A percentile compares a stretch with the other conserved stretches of the same genome.
Evolutionary conservation across 352 stramenopile species (phyloP).

Genomic region (Globisporangium viniferum): DNA sequence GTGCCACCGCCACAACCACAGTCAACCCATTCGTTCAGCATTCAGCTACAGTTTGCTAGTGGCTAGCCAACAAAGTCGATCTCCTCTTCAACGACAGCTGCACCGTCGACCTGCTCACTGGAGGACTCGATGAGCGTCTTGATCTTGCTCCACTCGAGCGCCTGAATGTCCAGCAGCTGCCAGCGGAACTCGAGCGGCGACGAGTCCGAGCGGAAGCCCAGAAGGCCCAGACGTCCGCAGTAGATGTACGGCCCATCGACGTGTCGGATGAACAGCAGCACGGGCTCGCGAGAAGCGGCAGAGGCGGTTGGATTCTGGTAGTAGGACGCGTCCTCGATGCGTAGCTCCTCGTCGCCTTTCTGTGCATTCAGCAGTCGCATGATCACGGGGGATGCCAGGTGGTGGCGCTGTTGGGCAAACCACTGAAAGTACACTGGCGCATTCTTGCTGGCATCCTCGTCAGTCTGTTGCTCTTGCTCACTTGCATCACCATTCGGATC

Average conservation of each 20-base stretch:
- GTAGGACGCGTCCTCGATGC: slow-evolving; percentile 30
- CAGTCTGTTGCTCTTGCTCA: neutral
- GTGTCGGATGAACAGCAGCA: slow-evolving; percentile 59
- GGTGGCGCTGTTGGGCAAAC: slow-evolving; percentile 40
- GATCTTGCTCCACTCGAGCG: slow-evolving; percentile 26
- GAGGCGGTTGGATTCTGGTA: slow-evolving; percentile 4
- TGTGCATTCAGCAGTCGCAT: slow-evolving; percentile 25
- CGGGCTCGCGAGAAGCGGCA: slow-evolving; percentile 14
- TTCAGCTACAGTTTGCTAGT: neutral
- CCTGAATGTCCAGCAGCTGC: slow-evolving; percentile 50
- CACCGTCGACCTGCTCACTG: slow-evolving; percentile 8
- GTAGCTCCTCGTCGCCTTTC: slow-evolving; percentile 27
- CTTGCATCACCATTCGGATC: neutral
- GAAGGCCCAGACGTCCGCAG: slow-evolving; percentile 51
- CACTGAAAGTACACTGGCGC: slow-evolving; percentile 50
- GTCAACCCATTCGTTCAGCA: neutral
- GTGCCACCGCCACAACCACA: neutral
- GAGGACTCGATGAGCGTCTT: slow-evolving; percentile 23
- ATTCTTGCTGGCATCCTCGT: neutral
- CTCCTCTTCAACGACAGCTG: slow-evolving; percentile 6
- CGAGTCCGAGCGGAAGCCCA: slow-evolving; percentile 28
- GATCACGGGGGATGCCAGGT: slow-evolving; percentile 29
- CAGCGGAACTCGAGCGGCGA: slow-evolving; percentile 62
- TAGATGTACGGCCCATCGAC: slow-evolving; percentile 62
- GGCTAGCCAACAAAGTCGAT: neutral